Evolutionary conservation across 805 yeast genomes (phyloP), one percentile per base, ranked within the genome.

Genomic region (Ogataea polymorpha): DNA sequence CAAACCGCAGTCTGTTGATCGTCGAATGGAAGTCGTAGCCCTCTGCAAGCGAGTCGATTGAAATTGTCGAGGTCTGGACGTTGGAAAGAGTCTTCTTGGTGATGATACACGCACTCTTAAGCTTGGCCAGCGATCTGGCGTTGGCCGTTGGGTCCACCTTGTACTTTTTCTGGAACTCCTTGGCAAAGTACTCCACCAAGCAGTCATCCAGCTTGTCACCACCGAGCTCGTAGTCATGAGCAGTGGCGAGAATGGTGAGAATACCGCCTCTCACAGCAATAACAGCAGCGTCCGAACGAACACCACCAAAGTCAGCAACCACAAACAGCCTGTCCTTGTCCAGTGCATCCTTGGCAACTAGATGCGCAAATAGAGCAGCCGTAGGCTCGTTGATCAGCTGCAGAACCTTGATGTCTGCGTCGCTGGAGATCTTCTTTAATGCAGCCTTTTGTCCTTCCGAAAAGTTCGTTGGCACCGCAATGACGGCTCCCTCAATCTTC

Each of bases 271-370:
- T 82, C 39, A 83, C 86, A 29, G 97, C 81, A 56, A 93, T 71
- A 37, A 93, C 90, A 45, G 98, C 96, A 48, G 90, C 96, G 62
- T 93, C 98, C 30, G 96, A 82, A 68, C 98, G 79, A 54, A 89
- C 75, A 61, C 96, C 97, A 64, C 99, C 99, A 58, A 93, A 86
- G 67, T 93, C 99, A 41, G 95, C 95, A 53, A 93, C 96, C 36
- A 88, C 95, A 58, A 82, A 82, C 45, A 86, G 66, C 71, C 83
- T 83, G 67, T 88, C 95, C 51, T 78, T 67, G 41, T 56, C 55
- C 47, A 74, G 63, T 41, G 68, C 65, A 48, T 74, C 78, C 32
- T 76, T 70, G 41, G 71, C 63, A 29, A 76, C 67, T 45, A 79
- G 70, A 60, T 90, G 91, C 5, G 98, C 88, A 52, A 93, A 72